These are phyloP conservation scores for Leptographium lundbergii DNA, from an alignment of 2,329 filamentous ascomycete genomes.

Conservation along the genomic window DNA sequence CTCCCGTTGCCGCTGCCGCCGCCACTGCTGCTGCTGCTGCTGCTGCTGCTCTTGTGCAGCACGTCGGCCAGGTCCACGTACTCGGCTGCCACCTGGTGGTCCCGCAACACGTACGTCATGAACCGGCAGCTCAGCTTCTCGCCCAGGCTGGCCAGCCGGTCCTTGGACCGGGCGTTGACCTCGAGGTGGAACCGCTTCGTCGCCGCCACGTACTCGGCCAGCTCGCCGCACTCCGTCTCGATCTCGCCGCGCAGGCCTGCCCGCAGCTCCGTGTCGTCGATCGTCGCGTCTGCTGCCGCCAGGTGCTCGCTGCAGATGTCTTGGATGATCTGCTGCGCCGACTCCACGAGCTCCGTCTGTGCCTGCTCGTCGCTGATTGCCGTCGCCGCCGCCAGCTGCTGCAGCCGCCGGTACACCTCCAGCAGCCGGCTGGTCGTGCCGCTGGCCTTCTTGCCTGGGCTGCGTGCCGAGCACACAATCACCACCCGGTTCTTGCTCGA, in stretches of 20 bases:
- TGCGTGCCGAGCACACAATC: slow-evolving; percentile 90
- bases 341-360: slow-evolving; percentile 40
- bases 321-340: slow-evolving; percentile 64
- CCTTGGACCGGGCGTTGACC: slow-evolving; percentile 66
- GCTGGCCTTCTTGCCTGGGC: slow-evolving; percentile 84
- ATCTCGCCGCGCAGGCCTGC: slow-evolving; percentile 52
- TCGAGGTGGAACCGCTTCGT: slow-evolving; percentile 57
- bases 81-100: slow-evolving; percentile 69
- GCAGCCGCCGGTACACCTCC: slow-evolving; percentile 46
- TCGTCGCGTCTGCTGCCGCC: slow-evolving; percentile 51
- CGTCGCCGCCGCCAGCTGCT: slow-evolving; percentile 37
- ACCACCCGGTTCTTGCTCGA: slow-evolving; percentile 56
- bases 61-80: slow-evolving; percentile 71
- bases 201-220: slow-evolving; percentile 59
- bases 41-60: slow-evolving; percentile 7
- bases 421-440: slow-evolving; percentile 85
- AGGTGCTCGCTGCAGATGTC: slow-evolving; percentile 77
- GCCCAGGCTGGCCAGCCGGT: slow-evolving; percentile 85
- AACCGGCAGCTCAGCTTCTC: slow-evolving; percentile 92
- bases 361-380: slow-evolving; percentile 32
- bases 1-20: not conserved
- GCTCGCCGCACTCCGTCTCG: slow-evolving; percentile 64
- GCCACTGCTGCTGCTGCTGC: not conserved
- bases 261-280: slow-evolving; percentile 44
- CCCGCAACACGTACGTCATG: slow-evolving; percentile 73